phyloP scores from a whole-genome alignment of 2,329 filamentous ascomycete genomes.

The Cryoendolithus antarcticus region DNA sequence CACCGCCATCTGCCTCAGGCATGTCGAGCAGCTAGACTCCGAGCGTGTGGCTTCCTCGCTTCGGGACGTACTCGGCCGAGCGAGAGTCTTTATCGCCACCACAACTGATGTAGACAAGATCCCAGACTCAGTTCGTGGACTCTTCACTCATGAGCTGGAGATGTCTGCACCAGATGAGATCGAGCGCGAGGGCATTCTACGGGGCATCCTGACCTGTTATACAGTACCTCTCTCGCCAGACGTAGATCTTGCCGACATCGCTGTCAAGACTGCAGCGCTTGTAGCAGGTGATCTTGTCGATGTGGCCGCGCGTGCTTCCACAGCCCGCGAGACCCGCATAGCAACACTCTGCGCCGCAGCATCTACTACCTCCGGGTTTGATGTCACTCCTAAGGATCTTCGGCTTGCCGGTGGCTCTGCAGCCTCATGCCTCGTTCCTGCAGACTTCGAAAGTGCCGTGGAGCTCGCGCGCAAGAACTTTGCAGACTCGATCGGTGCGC shows the following conservation, averaged over 20 bases:
- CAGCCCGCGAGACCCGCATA: constrained; percentile 63
- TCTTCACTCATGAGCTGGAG: constrained; percentile 93
- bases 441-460: constrained; percentile 84
- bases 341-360: constrained; percentile 43
- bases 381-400: constrained; percentile 61
- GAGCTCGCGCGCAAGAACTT: constrained; percentile 96
- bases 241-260: constrained; percentile 73
- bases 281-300: constrained; percentile 87
- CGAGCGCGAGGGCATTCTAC: constrained; percentile 78
- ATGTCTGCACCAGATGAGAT: constrained; percentile 86
- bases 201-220: constrained; percentile 62
- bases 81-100: constrained; percentile 77
- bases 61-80: constrained; percentile 68
- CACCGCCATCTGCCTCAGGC: constrained; percentile 74
- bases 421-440: constrained; percentile 64
- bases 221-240: constrained; percentile 68
- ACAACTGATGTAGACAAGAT: constrained; percentile 93
- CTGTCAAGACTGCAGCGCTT: constrained; percentile 87
- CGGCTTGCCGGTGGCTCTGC: constrained; percentile 73
- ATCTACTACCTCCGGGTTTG: constrained; percentile 1
- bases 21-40: constrained; percentile 81
- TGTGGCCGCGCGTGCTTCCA: constrained; percentile 77
- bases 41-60: constrained; percentile 84
- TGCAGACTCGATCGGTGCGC: constrained; percentile 89
- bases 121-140: constrained; percentile 72